phyloP scores from a whole-genome alignment of 495 filamentous ascomycete species.

The Ramalina intermedia region DNA sequence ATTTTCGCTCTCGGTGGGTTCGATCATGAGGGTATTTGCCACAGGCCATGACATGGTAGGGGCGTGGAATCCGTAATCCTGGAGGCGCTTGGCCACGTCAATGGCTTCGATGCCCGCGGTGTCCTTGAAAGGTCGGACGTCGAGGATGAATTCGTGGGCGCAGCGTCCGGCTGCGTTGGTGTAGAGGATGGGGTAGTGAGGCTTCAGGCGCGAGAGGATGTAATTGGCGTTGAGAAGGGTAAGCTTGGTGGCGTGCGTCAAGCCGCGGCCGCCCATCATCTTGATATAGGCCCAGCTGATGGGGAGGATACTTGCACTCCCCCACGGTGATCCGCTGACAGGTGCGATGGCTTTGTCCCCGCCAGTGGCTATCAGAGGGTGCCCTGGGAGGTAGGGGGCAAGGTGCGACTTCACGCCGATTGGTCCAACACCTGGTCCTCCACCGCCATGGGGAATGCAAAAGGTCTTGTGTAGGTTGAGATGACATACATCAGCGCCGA shows the following conservation, averaged over 20 bases:
- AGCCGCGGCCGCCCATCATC: conserved; percentile 83
- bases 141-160: conserved; percentile 97
- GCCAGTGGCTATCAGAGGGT: conserved; percentile 45
- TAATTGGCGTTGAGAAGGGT: conserved; percentile 96
- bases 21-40: conserved; percentile 93
- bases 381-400: conserved; percentile 62
- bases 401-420: conserved; percentile 86
- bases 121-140: conserved; percentile 75
- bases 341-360: conserved; percentile 50
- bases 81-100: conserved; percentile 92
- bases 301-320: conserved; percentile 84
- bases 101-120: conserved; percentile 81
- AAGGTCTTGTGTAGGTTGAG: conserved; percentile 98
- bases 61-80: conserved; percentile 97
- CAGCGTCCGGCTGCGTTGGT: conserved; percentile 79
- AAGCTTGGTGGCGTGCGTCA: conserved; percentile 91
- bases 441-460: conserved; percentile 96
- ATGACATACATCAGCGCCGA: conserved; percentile 96
- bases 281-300: conserved; percentile 98
- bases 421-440: conserved; percentile 88
- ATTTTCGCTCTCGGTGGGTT: conserved; percentile 91
- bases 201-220: conserved; percentile 79
- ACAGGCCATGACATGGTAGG: conserved; percentile 99
- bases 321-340: conserved; percentile 78
- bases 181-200: conserved; percentile 84